Base-by-base conservation (phyloP, 2,329 filamentous ascomycete genomes). In the Colletotrichum agaves region DNA sequence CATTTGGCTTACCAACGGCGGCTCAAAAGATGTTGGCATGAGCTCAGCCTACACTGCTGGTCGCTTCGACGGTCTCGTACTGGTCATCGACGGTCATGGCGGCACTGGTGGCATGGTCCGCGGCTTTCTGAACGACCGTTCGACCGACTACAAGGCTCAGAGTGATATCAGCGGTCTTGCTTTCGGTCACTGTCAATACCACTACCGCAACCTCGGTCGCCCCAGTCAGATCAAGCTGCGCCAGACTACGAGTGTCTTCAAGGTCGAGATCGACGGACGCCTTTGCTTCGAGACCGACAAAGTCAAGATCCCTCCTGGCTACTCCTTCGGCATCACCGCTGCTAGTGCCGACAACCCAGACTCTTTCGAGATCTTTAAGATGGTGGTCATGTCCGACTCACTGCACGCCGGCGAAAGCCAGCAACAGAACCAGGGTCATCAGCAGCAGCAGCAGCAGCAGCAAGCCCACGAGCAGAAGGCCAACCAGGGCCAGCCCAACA, bases 61-160 rank as follows among this genome's bases (percentile, higher is more conserved):
- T 61, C 88, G 88, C 73, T 99, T 97, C 74, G 95, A 98, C 74
- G 96, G 96, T n/a, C 82, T 99, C 72, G 94, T 89, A 37, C 82
- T 99, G 64, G 91, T 97, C 23, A 80, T 99, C 61, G 95, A 98
- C 80, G 90, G 92, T 70, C 91, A 96, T 75, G 91, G 92, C 61
- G 91, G 93, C 49, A 80, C 81, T 2, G 90, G 89, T 58, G 96
- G 96, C 72, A 94, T 91, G 80, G 85, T 99, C 71, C 88, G 96
- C 67, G 96, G 92, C 17, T 99, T 98, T 83, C 82, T 99, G 72
- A 99, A 98, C 81, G 96, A 98, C 78, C 95, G 94, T 55, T 88
- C 84, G 41, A 90, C 87, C 72, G 93, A 97, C 78, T 98, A 91
- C 83, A 90, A 89, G 75, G 84, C 85, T 63, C 91, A 94, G 73